These are phyloP conservation scores for Thalassia testudinum DNA, from an alignment of 116 monocot species.

Conservation along the genomic window DNA sequence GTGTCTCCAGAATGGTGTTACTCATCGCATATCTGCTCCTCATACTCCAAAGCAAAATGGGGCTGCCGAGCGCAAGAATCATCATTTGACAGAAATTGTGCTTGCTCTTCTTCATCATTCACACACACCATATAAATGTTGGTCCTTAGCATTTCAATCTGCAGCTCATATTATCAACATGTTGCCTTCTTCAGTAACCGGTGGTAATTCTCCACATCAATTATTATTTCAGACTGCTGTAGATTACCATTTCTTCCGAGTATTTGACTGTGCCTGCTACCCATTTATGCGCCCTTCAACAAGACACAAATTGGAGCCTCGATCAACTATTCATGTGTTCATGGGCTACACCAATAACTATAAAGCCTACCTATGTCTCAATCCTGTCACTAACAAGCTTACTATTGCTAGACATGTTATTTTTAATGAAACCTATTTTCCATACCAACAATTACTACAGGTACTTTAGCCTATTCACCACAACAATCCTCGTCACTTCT, in stretches of 20 bases:
- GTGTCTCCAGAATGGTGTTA: neutral
- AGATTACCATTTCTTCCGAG: neutral
- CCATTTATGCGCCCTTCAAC: neutral
- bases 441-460: neutral
- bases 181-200: neutral
- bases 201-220: neutral
- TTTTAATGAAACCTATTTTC: constrained; percentile 1
- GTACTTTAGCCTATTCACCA: neutral
- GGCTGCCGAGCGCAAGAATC: neutral
- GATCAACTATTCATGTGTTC: neutral
- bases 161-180: neutral
- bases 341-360: neutral
- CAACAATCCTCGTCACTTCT: neutral
- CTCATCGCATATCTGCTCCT: neutral
- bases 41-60: constrained; percentile 4
- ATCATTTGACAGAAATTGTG: neutral
- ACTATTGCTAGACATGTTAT: constrained; percentile 1
- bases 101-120: neutral
- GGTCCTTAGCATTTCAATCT: neutral
- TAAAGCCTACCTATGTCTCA: neutral
- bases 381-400: neutral
- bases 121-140: neutral
- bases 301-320: neutral
- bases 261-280: constrained; percentile 5
- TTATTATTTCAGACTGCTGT: neutral